phyloP scores from a whole-genome alignment of 345 rosid genomes.

The Rhodamnia argentea region DNA sequence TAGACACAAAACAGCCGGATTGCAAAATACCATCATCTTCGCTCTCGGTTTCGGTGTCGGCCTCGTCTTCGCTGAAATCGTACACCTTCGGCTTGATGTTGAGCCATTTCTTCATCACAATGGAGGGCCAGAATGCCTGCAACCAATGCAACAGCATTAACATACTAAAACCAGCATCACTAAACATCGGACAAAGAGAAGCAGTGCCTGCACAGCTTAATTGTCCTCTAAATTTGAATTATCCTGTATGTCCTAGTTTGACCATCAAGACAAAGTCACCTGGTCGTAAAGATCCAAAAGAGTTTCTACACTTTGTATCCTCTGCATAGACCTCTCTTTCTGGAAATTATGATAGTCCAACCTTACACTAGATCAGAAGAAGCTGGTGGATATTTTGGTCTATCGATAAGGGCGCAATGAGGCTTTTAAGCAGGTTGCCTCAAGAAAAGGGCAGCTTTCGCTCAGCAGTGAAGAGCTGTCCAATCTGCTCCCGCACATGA shows the following conservation, averaged over 20 bases:
- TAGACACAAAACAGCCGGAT: not conserved
- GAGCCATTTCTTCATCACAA: slow-evolving; percentile 96
- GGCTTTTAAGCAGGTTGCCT: too few species aligned
- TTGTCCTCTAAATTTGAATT: not conserved
- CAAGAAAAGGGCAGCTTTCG: too few species aligned
- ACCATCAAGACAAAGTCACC: not conserved
- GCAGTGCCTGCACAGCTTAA: not conserved
- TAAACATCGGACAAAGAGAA: not conserved
- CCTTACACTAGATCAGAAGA: not conserved
- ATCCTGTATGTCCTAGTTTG: not conserved
- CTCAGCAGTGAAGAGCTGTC: too few species aligned
- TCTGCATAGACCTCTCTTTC: not conserved
- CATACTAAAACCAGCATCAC: slow-evolving; percentile 5
- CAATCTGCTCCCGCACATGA: too few species aligned
- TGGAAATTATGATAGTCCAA: too few species aligned
- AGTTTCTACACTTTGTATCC: too few species aligned
- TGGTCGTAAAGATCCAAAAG: not conserved
- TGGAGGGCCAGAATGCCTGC: slow-evolving; percentile 87
- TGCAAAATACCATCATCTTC: slow-evolving; percentile 64
- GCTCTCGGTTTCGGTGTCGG: slow-evolving; percentile 79
- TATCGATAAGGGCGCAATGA: too few species aligned
- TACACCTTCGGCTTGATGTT: slow-evolving; percentile 69
- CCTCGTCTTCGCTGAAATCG: slow-evolving; percentile 95
- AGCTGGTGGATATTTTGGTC: not conserved
- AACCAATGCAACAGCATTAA: not conserved